Evolutionary conservation across 495 filamentous ascomycete species (phyloP), one percentile per base, ranked within the genome.

Genomic region (Lineolata rhizophorae): DNA sequence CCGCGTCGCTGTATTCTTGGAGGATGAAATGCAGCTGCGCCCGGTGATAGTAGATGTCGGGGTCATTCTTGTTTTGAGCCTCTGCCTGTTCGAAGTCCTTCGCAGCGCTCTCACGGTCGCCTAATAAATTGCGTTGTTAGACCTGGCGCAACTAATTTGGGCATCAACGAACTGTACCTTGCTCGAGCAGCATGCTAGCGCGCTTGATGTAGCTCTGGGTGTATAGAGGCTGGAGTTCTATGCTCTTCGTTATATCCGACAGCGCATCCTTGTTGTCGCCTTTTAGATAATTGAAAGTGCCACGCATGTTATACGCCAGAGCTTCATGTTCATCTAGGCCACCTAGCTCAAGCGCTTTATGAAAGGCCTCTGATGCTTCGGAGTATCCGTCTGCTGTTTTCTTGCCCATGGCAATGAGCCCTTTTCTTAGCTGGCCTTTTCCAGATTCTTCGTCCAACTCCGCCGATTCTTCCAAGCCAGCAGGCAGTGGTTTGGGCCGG

Each of bases 171-270:
- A n/a, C n/a, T n/a, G 43, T 63, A 83, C 83, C 85, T 29, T 90
- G 69, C 56, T 99, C 87, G 22, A 95, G 66, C 53, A 90, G 76
- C 77, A 99, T 87, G 65, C 83, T 94, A 29, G 87, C 87, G 29
- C 90, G 70, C 61, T 99, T 99, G 58, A 99, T 91, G 53, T 83
- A 95, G 62, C 80, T 93, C 52, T 99, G 87, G 3, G 83, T 87
- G 51, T 94, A 55, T 1, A 67, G 56, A 0, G 85, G 80, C 32
- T 94, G 68, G 12, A 94, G 58, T 49, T 92, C 81, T 31, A 94
- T 71, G 50, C 81, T 92, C 66, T 77, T 83, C 47, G 76, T 76
- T 35, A 99, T 61, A 51, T 94, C 87, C 8, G 58, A 56, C 38
- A 94, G 54, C 2, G 87, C 90, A 35, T 72, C 65, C 18, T 67